Evolutionary conservation across 1,284 basidiomycete species (phyloP).

Genomic region (Irpex lacteus): DNA sequence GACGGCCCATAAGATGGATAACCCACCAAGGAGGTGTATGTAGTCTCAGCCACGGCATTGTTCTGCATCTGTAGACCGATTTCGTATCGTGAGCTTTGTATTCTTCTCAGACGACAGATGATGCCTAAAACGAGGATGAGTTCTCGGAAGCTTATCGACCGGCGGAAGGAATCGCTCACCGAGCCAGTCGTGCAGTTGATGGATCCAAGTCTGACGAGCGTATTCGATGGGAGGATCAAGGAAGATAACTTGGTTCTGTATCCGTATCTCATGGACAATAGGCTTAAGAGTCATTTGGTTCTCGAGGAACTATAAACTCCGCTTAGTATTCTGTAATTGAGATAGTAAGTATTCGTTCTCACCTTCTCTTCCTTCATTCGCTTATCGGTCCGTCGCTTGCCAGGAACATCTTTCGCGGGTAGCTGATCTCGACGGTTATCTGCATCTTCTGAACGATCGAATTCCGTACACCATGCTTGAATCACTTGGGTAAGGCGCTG

Average conservation of each 20-base stretch:
- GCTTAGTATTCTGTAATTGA: too few species aligned
- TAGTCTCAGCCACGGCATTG: constrained; percentile 59
- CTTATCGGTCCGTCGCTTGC: constrained; percentile 65
- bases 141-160: not conserved
- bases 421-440: constrained; percentile 51
- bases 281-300: constrained; percentile 74
- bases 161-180: constrained; percentile 41
- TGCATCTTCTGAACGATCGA: constrained; percentile 66
- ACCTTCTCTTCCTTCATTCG: constrained; percentile 75
- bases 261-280: constrained; percentile 92
- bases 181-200: constrained; percentile 88
- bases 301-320: constrained; percentile 53
- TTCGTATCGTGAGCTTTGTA: constrained; percentile 95
- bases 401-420: constrained; percentile 49
- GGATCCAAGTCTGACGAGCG: constrained; percentile 89
- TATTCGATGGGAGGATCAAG: constrained; percentile 97
- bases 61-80: constrained; percentile 88
- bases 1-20: not conserved
- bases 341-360: constrained; percentile 6
- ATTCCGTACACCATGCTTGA: constrained; percentile 86
- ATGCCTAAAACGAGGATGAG: constrained; percentile 47
- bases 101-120: constrained; percentile 84
- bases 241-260: constrained; percentile 98
- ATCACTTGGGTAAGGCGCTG: constrained; percentile 79
- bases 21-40: constrained; percentile 80